A percentile compares a stretch with the other conserved stretches of the same genome.
Conservation (phyloP, 2,329 filamentous ascomycete species). For the Fusarium sp. region DNA sequence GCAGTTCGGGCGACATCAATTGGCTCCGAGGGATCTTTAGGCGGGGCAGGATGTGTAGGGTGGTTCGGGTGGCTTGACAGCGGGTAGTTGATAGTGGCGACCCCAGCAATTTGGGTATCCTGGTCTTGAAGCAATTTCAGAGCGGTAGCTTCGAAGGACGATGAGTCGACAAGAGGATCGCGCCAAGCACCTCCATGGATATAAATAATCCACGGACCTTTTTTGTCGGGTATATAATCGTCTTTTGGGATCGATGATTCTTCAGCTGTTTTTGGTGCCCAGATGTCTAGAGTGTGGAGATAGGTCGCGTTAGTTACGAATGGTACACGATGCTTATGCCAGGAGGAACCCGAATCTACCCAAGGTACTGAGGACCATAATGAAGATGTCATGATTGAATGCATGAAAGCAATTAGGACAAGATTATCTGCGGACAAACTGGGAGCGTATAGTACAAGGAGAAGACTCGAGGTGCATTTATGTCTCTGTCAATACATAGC, state of each 20-base stretch:
- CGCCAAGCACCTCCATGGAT: conserved; percentile 18
- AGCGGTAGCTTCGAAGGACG: neutral
- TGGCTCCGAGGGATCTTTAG: neutral
- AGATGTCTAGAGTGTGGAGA: neutral
- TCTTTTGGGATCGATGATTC: fast-evolving
- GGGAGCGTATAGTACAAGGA: neutral
- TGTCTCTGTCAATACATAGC: neutral
- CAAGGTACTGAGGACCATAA: neutral
- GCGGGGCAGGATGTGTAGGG: neutral
- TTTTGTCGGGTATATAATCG: fast-evolving
- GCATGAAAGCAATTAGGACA: neutral
- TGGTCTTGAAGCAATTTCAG: neutral
- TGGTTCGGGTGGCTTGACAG: conserved; percentile 7
- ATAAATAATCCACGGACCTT: neutral
- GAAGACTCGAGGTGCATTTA: neutral
- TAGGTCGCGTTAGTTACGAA: neutral
- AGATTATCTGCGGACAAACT: neutral
- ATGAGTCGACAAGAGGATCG: conserved; percentile 9
- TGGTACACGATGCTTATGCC: neutral
- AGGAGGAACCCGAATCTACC: neutral
- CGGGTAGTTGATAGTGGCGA: neutral
- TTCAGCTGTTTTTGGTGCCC: fast-evolving
- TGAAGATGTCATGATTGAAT: neutral
- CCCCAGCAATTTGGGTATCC: neutral
- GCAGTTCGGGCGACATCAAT: neutral